Percentiles rank a stretch among this genome's conserved stretches.
phyloP scores from a whole-genome alignment of 2,329 filamentous ascomycete genomes.

The Zalaria sp. region DNA sequence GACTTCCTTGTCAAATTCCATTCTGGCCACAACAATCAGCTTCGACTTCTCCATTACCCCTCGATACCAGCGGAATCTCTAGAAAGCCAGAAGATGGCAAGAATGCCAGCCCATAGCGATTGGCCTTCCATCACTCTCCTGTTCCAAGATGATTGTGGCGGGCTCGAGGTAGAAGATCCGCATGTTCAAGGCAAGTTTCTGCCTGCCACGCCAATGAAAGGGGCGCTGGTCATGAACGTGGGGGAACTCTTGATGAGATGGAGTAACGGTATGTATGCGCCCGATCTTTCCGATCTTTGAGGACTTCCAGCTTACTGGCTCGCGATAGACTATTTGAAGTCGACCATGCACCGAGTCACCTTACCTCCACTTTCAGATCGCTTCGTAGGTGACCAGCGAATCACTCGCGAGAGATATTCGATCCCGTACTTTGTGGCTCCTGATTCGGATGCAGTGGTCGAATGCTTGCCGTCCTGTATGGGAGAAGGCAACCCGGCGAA shows the following conservation, averaged over 20 bases:
- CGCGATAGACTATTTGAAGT: constrained; percentile 17
- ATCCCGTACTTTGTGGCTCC: no score
- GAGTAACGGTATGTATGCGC: constrained; percentile 13
- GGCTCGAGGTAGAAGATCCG: constrained; percentile 24
- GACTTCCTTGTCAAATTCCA: constrained; percentile 9
- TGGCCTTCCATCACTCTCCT: constrained; percentile 27
- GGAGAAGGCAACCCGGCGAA: constrained; percentile 18
- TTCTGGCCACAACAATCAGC: constrained; percentile 10
- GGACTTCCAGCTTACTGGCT: constrained; percentile 1
- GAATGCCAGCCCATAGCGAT: constrained; percentile 26
- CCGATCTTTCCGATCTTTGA: background rate
- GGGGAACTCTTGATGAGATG: constrained; percentile 26
- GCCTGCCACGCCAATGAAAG: constrained; percentile 16
- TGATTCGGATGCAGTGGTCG: constrained; percentile 20
- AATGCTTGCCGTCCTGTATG: constrained; percentile 22
- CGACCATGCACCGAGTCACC: constrained; percentile 25
- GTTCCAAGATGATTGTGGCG: constrained; percentile 27
- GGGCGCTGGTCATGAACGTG: constrained; percentile 23
- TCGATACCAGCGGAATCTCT: constrained; percentile 16
- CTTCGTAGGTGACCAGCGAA: constrained; percentile 10
- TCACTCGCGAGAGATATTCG: constrained; percentile 15
- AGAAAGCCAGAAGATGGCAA: constrained; percentile 15
- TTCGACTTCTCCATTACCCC: constrained; percentile 25
- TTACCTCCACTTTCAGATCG: constrained; percentile 14
- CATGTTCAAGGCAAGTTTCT: constrained; percentile 14